These are phyloP conservation scores for Ulota crispa DNA, from an alignment of 225 moss, liverwort and hornwort species.

Conservation along the genomic window DNA sequence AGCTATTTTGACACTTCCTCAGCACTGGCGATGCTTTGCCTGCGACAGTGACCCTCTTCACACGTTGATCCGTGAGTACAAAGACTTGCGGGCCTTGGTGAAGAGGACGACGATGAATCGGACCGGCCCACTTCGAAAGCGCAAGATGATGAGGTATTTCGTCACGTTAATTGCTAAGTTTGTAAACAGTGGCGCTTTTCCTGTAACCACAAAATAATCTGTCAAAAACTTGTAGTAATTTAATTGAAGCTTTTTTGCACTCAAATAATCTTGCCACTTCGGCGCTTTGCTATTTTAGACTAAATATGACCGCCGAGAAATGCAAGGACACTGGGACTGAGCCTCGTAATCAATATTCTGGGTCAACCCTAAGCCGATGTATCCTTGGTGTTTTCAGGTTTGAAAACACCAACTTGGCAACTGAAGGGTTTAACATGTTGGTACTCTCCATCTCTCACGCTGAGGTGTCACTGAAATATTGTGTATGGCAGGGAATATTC, in stretches of 20 bases:
- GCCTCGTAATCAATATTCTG: background rate
- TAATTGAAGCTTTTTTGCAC: too few relatives aligned
- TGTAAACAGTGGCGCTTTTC: background rate
- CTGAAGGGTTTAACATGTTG: too few relatives aligned
- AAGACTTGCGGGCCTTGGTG: slow-evolving; percentile 6
- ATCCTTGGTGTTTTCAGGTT: too few relatives aligned
- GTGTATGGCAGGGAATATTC: background rate
- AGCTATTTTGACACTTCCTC: slow-evolving; percentile 15
- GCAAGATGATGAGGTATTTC: background rate
- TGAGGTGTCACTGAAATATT: background rate
- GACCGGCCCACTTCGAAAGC: background rate
- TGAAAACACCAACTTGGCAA: background rate
- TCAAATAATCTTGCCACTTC: too few relatives aligned
- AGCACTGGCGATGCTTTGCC: slow-evolving; percentile 62
- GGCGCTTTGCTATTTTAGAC: too few relatives aligned
- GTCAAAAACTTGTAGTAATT: too few relatives aligned
- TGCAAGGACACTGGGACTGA: background rate
- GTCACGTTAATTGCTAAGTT: background rate
- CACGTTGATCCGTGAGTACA: slow-evolving; percentile 15
- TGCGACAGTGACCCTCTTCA: slow-evolving; percentile 43
- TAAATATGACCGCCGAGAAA: background rate
- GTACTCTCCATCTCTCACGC: background rate
- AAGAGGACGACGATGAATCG: background rate
- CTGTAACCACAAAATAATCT: too few relatives aligned
- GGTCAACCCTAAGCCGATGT: background rate